Base-by-base conservation (phyloP, 768 basidiomycete genomes). In the Pisolithus microcarpus region DNA sequence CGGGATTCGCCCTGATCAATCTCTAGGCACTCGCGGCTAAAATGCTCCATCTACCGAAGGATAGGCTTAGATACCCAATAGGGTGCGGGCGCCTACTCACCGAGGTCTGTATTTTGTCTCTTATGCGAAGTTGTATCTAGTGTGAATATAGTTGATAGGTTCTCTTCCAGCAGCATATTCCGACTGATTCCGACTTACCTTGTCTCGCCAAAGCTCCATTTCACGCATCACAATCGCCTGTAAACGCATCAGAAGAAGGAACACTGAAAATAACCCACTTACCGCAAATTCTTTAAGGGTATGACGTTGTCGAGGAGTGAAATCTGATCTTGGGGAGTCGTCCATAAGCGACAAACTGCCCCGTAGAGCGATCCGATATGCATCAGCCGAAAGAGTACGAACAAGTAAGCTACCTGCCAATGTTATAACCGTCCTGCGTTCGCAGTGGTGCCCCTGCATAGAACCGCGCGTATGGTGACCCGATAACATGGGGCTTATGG, bases 151-250 rank as follows among this genome's bases (percentile, higher is more conserved):
- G 16, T 39, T 38, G 38, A 13, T 16, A 30, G 21, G 3, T 1
- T 30, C 31, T 4, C 23, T 11, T 30, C 47, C 24, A 43, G 23
- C 28, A 24, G 46, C 31, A 15, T 3, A 34, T 31, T 21, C 19
- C 19, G 46, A 51, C 64, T 38, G 3, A 34, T 31, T 30, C 19
- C 15, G 46, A 51, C 64, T 38, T 50, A 87, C 88, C 75, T 96
- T 95, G 66, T 96, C 93, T 52, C 85, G 74, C 92, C 92, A 96
- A 2, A 96, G 72, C 64, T 96, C 94, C 83, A 97, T 82, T 66
- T 97, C 94, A 34, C 94, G 81, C 85, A 96, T 90, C 16, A 85
- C 85, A 50, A 97, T 84, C 2, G 89, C 91, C 75, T 75, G 48
- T 34, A 24, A 24, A 44, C 19, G 16, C 7, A 16, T 64, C 18